phyloP scores from a whole-genome alignment of 2,329 filamentous ascomycete species.

The Aureobasidium sp. region DNA sequence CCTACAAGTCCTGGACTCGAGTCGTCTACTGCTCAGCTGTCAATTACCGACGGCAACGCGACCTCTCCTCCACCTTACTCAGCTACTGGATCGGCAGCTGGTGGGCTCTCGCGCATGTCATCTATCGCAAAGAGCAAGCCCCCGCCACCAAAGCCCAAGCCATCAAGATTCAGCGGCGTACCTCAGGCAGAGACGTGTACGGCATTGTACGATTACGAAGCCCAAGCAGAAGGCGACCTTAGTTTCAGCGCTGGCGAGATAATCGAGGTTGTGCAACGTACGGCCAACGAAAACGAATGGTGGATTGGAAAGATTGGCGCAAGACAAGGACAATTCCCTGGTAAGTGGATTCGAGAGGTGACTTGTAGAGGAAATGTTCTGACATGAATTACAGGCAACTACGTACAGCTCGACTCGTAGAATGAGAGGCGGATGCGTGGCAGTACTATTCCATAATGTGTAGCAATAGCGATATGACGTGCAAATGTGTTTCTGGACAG shows the following conservation, averaged over 20 bases:
- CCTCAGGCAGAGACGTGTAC: constrained; percentile 70
- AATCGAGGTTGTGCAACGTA: constrained; percentile 79
- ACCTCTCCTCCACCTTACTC: constrained; percentile 34
- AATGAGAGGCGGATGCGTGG: not conserved
- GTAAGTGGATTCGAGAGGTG: constrained; percentile 44
- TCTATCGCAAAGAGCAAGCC: constrained; percentile 30
- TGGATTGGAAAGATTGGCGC: constrained; percentile 79
- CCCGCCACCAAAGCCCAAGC: constrained; percentile 52
- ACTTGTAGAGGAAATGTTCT: not conserved
- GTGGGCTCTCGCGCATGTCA: constrained; percentile 6
- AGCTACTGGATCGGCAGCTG: constrained; percentile 15
- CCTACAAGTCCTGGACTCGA: constrained; percentile 17
- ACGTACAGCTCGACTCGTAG: constrained; percentile 6
- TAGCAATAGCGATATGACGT: not conserved
- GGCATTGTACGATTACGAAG: constrained; percentile 91
- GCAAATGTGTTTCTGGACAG: not conserved
- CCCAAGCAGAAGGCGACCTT: constrained; percentile 87
- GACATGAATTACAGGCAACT: not conserved
- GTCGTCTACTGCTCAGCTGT: constrained; percentile 4
- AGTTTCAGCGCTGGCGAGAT: constrained; percentile 82
- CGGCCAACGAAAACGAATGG: constrained; percentile 94
- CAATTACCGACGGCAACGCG: constrained; percentile 14
- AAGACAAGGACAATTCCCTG: constrained; percentile 86
- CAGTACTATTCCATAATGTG: not conserved
- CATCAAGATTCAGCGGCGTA: constrained; percentile 57